Conservation (phyloP, 805 yeast species). For the Zygosaccharomyces rouxii region DNA sequence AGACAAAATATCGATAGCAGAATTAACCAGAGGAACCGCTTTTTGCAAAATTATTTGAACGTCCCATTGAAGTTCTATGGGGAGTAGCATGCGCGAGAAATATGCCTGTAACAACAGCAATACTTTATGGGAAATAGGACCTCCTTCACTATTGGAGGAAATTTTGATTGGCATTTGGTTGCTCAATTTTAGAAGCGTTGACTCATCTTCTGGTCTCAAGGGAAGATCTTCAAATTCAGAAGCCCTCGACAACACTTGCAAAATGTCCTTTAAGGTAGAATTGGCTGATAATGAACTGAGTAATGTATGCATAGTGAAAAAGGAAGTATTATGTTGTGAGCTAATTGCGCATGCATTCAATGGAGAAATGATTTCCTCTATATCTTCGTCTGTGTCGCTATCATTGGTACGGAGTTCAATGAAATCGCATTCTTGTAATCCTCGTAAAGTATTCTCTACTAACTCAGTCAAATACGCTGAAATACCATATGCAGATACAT, state of each 20-base stretch:
- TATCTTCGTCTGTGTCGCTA: constrained; percentile 32
- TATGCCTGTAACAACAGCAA: constrained; percentile 78
- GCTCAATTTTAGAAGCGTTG: constrained; percentile 46
- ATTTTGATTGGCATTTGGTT: constrained; percentile 60
- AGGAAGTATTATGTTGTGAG: constrained; percentile 64
- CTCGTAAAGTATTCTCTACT: constrained; percentile 66
- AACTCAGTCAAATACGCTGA: constrained; percentile 81
- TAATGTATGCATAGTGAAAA: constrained; percentile 62
- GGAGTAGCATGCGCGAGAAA: constrained; percentile 59
- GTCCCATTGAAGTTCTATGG: constrained; percentile 60
- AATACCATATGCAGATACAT: constrained; percentile 58
- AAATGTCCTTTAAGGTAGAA: constrained; percentile 54
- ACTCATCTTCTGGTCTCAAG: constrained; percentile 57
- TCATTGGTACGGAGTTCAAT: constrained; percentile 50
- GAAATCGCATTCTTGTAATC: constrained; percentile 55
- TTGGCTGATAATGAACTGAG: constrained; percentile 46
- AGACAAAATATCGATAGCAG: constrained; percentile 70
- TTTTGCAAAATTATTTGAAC: constrained; percentile 47
- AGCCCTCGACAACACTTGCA: constrained; percentile 64
- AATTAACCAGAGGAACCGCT: constrained; percentile 51
- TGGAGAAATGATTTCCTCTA: constrained; percentile 46
- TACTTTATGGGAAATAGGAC: constrained; percentile 60
- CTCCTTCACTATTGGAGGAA: constrained; percentile 27
- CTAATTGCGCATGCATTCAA: constrained; percentile 70
- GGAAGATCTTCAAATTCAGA: constrained; percentile 68